These are phyloP conservation scores for Arabis hirsuta DNA, from an alignment of 345 rosid species.

Conservation along the genomic window DNA sequence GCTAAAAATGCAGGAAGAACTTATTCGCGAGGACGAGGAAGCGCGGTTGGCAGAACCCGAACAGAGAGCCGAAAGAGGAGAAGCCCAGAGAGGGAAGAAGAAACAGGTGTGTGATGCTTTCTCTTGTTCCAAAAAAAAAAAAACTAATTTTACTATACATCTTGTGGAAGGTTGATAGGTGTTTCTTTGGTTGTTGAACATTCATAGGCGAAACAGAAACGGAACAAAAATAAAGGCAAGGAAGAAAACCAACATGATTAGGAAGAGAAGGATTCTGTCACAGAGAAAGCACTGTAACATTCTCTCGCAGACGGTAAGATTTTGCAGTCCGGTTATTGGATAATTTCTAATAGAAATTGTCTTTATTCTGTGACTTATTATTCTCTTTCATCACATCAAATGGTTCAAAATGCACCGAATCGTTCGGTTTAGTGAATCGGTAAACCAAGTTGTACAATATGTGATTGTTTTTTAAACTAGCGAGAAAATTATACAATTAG, in stretches of 20 bases:
- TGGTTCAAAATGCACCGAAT: too few species aligned
- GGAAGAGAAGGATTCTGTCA: conserved; percentile 55
- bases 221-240: conserved; percentile 81
- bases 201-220: conserved; percentile 79
- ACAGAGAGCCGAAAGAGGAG: conserved; percentile 82
- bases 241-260: too few species aligned
- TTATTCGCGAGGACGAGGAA: conserved; percentile 97
- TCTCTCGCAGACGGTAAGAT: too few species aligned
- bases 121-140: conserved; percentile 3
- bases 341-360: too few species aligned
- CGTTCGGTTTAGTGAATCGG: too few species aligned
- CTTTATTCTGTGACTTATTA: too few species aligned
- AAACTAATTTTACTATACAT: background rate
- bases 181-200: conserved; percentile 26
- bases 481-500: background rate
- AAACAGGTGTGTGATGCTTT: conserved; percentile 61
- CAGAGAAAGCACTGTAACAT: conserved; percentile 45
- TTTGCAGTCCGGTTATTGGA: too few species aligned
- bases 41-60: conserved; percentile 84
- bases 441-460: too few species aligned
- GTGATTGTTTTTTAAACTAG: background rate
- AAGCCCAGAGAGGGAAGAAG: conserved; percentile 83
- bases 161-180: conserved; percentile 27
- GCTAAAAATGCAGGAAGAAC: conserved; percentile 93
- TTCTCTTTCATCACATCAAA: too few species aligned